Base-by-base conservation (phyloP, 148 eudicot genomes). In the Fagopyrum esculentum region DNA sequence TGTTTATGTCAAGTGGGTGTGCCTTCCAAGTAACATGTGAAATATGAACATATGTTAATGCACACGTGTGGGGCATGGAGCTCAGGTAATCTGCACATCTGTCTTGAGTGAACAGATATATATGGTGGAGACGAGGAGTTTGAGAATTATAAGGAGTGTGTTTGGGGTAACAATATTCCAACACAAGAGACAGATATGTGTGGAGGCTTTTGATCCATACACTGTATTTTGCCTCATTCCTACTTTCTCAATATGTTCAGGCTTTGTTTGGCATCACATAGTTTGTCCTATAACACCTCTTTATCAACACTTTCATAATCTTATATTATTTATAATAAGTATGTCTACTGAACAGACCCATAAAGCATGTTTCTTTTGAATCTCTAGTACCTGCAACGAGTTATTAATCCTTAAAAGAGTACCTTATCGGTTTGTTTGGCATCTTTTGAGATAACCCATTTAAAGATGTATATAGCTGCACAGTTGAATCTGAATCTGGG, bases 41-140 rank as follows among this genome's bases (percentile, higher is more conserved):
- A 66, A 19, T 61, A 61, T 57, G 63, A 57, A 57, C 30, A 12
- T 9, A 40, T 66, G 71, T 22, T 5, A 66, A 66, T 66, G 71
- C 71, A 66, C 71, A 66, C 71, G 71, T 66, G 71, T 66, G 71
- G 71, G 71, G 71, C 71, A 66, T 66, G 69, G 7, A 63, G 71
- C 43, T 66, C 19, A 66, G 71, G 71, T 66, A 13, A 66, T 35
- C 47, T 66, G 71, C 71, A 66, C 43, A 46, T 66, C 71, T 66
- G 71, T 35, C 71, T 66, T 40, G 4, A 66, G 47, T 66, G 71
- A 43, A 66, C 71, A 66, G 71, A 13, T 9, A 8, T 35, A 46
- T 40, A 40, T 66, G 10, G 47, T 66, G 47, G 46, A 10, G 69
- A 7, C 15, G 71, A 66, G 71, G 17, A 4, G 71, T 35, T 30